A percentile compares a stretch with the other conserved stretches of the same genome.
phyloP scores from a whole-genome alignment of 371 early-diverging fungal species.

The Actinomucor elegans region DNA sequence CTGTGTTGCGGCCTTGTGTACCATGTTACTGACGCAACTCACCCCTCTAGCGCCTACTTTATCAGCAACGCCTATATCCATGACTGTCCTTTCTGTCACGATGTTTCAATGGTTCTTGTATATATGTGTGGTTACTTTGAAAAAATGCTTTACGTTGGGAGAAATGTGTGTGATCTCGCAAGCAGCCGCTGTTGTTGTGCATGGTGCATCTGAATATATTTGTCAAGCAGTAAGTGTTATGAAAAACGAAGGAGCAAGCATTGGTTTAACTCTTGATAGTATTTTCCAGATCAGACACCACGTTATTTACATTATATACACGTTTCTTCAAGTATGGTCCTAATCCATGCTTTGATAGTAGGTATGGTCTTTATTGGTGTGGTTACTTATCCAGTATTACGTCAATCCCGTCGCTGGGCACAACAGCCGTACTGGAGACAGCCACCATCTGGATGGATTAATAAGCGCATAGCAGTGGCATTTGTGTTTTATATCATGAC shows the following conservation, averaged over 20 bases:
- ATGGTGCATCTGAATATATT: constrained; percentile 38
- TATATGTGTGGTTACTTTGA: constrained; percentile 39
- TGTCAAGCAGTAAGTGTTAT: constrained; percentile 18
- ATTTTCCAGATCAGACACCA: constrained; percentile 28
- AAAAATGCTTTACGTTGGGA: constrained; percentile 66
- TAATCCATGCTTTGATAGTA: constrained; percentile 54
- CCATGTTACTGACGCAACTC: constrained; percentile 24
- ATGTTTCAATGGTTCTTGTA: constrained; percentile 48
- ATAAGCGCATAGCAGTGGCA: constrained; percentile 29
- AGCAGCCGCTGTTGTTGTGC: constrained; percentile 51
- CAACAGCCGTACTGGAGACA: constrained; percentile 50
- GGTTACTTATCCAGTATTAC: constrained; percentile 52
- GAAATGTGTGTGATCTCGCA: constrained; percentile 70
- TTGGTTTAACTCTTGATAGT: constrained; percentile 6
- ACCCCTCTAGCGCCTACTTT: constrained; percentile 29
- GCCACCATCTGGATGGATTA: constrained; percentile 2
- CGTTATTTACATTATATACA: constrained; percentile 20
- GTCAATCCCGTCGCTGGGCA: constrained; percentile 48
- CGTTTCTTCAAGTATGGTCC: constrained; percentile 33
- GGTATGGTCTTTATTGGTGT: constrained; percentile 73
- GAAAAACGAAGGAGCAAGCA: neutral
- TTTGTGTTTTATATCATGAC: constrained; percentile 43
- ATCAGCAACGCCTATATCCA: constrained; percentile 18
- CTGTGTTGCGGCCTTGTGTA: constrained; percentile 29
- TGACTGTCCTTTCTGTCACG: constrained; percentile 30